Evolutionary conservation across 2,329 filamentous ascomycete species (phyloP), one percentile per base, ranked within the genome.

Genomic region (Nemania serpens): DNA sequence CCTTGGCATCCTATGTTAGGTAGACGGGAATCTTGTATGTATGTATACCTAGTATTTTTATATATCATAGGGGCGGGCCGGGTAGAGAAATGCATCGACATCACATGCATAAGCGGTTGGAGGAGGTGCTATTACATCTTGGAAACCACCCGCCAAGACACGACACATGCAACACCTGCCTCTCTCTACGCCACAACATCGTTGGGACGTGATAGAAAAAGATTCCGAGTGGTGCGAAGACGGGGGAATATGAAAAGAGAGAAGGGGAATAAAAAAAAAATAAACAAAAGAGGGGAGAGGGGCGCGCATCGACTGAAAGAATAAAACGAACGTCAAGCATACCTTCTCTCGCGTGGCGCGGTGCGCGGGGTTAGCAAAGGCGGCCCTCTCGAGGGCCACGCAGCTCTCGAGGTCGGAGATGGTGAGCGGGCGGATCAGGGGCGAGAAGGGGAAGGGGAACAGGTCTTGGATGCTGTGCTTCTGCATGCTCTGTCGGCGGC

Each of bases 341-440:
- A 83, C 84, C 80, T 86, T 85, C 58, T 86, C 83, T 47, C 74
- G 78, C 2, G 78, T 78, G 54, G 82, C 80, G 47, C 83, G 77
- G 66, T 86, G 79, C 45, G 73, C 72, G 22, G 80, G 77, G 55
- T 85, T 71, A 15, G 75, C 67, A 62, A 86, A 84, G 4, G 84
- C 82, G 11, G 81, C 78, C 59, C 82, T 79, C 71, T 88, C 85
- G 34, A 88, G 75, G 5, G 78, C 78, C 22, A 84, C 73, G 64
- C 82, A 84, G 7, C 84, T 85, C 34, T 88, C 85, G 50, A 89
- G 73, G 68, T 92, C 88, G 25, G 83, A 84, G 49, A 84, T 75
- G 42, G 85, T 91, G 52, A 97, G 82, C 29, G 90, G 84, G 54
- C 91, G 86, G n/a, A 90, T 84, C 69, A 90, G 89, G 25, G 91